Base-by-base conservation (phyloP, 169 alveolate species). In the Miamiensis avidus region DNA sequence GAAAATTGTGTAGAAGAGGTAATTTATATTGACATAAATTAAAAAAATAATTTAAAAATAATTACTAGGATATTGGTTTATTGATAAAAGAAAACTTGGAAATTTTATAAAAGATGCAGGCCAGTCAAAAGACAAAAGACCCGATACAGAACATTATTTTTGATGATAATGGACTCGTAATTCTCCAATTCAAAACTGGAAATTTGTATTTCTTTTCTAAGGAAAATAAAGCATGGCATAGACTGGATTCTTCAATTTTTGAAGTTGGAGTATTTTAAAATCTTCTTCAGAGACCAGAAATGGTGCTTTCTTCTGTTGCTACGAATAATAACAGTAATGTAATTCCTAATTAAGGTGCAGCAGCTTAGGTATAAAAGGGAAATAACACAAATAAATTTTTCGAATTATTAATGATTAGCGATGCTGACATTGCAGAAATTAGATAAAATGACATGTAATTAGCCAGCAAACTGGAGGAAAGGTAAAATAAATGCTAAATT, bases 401-500 rank as follows among this genome's bases (percentile, higher is more conserved):
- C 33, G 82, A 77, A 77, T 28, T 33, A 33, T 25, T 77, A 20
- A 77, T 77, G 64, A 72, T 28, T 32, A 72, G 28, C n/a, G 64
- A 69, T 27, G 33, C 65, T 1, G 82, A 49, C 20, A 49, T 49
- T 49, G 20, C 4, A 49, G 4, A 49, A 49, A 49, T 49, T 49
- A 49, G 69, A 49, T 11, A 49, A 11, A 49, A 49, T 49, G 69
- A 49, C 20, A 49, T 49, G 69, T 49, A 49, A 49, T 49, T 49
- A 49, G 69, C 69, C 4, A 49, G 69, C 20, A 49, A 49, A 49
- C 20, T 49, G 69, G 69, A 49, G 72, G 0, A 69, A 31, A 34
- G 74, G 34, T 77, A 69, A 77, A 31, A n/a, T 31, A 77, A 31
- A 77, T 77, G 28, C 65, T 25, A 77, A 77, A 77, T 33, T 32